Conservation (phyloP, 2,329 filamentous ascomycete species). For the Coniochaeta sp. region DNA sequence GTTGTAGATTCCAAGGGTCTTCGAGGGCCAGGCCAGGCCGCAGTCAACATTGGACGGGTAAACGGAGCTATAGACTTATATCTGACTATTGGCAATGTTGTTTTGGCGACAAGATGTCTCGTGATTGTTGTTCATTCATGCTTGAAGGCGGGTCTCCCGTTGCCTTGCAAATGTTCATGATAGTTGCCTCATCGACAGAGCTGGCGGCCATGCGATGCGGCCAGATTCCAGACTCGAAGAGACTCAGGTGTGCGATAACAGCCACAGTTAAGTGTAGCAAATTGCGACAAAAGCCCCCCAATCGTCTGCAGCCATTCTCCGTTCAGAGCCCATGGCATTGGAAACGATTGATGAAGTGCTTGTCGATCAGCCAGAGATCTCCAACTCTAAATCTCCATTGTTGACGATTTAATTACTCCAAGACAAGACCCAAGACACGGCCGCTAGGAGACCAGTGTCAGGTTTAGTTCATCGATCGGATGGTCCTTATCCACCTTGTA, state of each 20-base stretch:
- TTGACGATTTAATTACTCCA: background rate
- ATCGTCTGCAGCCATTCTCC: background rate
- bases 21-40: no score
- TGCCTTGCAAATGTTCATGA: background rate
- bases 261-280: background rate
- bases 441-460: background rate
- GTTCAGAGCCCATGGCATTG: background rate
- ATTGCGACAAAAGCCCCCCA: background rate
- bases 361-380: background rate
- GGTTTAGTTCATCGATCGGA: background rate
- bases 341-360: background rate
- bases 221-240: background rate
- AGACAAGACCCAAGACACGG: background rate
- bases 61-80: no score
- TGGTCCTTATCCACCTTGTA: background rate
- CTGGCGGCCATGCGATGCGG: background rate
- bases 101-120: background rate
- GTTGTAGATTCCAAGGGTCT: no score
- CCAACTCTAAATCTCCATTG: background rate
- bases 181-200: background rate
- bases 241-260: background rate
- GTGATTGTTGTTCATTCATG: background rate
- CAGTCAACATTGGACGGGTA: no score
- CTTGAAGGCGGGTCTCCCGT: background rate
- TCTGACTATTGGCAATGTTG: background rate